Conservation (phyloP, 139 green algal species). For the Asterochloris sp. region DNA sequence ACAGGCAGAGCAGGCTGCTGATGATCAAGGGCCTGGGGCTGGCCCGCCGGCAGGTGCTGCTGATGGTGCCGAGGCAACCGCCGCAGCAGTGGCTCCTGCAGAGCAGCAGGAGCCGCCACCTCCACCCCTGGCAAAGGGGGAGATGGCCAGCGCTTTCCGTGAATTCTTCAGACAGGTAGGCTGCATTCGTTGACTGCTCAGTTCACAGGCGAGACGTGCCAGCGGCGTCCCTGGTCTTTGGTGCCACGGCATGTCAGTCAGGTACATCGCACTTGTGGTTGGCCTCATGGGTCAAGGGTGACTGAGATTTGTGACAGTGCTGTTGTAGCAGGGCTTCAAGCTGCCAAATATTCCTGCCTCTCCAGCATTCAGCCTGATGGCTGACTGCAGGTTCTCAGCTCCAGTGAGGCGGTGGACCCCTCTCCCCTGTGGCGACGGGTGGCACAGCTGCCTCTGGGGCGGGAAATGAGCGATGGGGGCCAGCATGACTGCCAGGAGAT, state of each 20-base stretch:
- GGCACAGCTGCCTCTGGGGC: slow-evolving; percentile 28
- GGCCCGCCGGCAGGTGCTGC: too few species aligned
- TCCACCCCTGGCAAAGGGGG: too few species aligned
- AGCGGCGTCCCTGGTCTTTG: not conserved
- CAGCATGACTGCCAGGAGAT: slow-evolving; percentile 64
- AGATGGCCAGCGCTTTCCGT: too few species aligned
- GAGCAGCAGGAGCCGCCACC: too few species aligned
- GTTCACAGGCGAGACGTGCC: too few species aligned
- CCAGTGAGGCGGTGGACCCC: slow-evolving; percentile 15
- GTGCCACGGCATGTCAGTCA: not conserved
- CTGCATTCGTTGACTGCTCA: too few species aligned
- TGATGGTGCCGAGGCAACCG: too few species aligned
- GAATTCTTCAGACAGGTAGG: too few species aligned
- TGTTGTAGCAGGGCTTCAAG: not conserved
- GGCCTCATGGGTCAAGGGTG: not conserved
- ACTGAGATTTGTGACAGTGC: not conserved
- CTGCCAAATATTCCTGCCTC: not conserved
- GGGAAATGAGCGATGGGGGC: slow-evolving; percentile 46
- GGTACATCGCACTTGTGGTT: too few species aligned
- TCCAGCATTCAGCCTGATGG: not conserved
- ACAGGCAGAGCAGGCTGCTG: too few species aligned
- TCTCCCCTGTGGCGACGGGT: slow-evolving; percentile 28
- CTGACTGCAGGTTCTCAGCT: slow-evolving; percentile 5
- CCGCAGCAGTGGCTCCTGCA: too few species aligned
- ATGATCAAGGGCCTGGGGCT: too few species aligned